Base-by-base conservation (phyloP, 768 basidiomycete genomes). In the Termitomyces eurrhizus region DNA sequence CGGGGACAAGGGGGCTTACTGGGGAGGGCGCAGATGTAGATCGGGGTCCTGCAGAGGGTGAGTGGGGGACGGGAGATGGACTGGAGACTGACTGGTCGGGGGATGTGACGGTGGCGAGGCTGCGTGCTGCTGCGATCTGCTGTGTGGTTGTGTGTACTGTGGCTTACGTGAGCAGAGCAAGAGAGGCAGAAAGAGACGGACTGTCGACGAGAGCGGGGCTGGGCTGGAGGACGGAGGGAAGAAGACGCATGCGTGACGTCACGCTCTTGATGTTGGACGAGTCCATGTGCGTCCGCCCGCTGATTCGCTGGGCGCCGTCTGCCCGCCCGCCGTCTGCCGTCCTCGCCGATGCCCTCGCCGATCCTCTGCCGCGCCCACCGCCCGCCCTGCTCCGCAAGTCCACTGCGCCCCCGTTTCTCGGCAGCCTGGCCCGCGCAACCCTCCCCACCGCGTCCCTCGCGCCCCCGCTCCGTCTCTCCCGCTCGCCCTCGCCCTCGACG, bases 1-100 rank as follows among this genome's bases (percentile, higher is more conserved):
- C 12, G 5, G 12, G 12, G 2, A 26, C 12, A 24, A 21, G 51
- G 18, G 4, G 36, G 67, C 71, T 46, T 71, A 87, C 88, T 80
- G 65, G 81, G 72, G 39, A 88, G 75, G 4, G 79, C 86, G 65
- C 91, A 93, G 58, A 93, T 91, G 69, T 83, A 90, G n/a, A 93
- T 88, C 0, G 89, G 85, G 2, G 90, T 92, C 63, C 91, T 92
- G 52, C 61, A 18, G 13, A n/a, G 32, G 1, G n/a, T 61, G 12
- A 57, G 50, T 0, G 53, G 45, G 55, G 39, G 5, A n/a, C 24
- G 32, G 18, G 1, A n/a, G 26, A 29, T 41, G 1, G 13, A 1
- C 21, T 21, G 8, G 39, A 21, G 7, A 52, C 37, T 62, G 45
- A 91, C 90, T 88, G 83, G 54, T 79, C 67, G 12, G 90, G 87